These are phyloP conservation scores for Coemansia sp. DNA, from an alignment of 192 early-diverging fungal genomes.

Conservation along the genomic window DNA sequence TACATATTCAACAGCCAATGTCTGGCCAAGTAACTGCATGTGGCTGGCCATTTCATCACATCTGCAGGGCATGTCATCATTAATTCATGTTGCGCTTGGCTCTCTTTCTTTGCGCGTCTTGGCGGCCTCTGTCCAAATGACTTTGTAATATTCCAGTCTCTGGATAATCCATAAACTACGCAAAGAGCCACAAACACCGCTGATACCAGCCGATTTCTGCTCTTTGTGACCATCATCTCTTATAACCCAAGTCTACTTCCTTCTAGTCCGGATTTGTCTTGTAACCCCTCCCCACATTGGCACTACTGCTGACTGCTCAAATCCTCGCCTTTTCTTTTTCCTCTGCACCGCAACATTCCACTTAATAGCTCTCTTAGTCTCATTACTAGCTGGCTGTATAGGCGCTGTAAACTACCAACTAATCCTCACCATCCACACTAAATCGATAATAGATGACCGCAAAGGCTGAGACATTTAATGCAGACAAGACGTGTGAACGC, in stretches of 20 bases:
- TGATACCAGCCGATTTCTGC: not conserved
- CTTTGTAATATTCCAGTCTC: not conserved
- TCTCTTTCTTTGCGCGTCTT: not conserved
- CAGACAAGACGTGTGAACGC: not conserved
- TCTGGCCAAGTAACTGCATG: too few species aligned
- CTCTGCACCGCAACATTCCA: not conserved
- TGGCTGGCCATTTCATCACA: not conserved
- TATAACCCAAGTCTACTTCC: not conserved
- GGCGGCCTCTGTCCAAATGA: not conserved
- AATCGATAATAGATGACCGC: not conserved
- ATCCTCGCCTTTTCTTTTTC: not conserved
- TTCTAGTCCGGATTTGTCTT: not conserved
- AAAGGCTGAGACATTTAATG: not conserved
- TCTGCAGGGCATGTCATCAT: not conserved
- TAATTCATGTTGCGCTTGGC: too few species aligned
- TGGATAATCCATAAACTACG: not conserved
- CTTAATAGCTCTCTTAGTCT: not conserved
- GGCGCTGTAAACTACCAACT: not conserved
- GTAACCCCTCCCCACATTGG: not conserved
- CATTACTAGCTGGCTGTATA: not conserved
- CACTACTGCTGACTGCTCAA: not conserved
- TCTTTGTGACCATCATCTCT: not conserved
- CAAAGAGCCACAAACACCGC: not conserved
- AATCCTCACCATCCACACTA: not conserved
- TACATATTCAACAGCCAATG: too few species aligned